Percentiles rank a stretch among this genome's conserved stretches.
phyloP scores from a whole-genome alignment of 306 rosid genomes.

The Quercus alba region DNA sequence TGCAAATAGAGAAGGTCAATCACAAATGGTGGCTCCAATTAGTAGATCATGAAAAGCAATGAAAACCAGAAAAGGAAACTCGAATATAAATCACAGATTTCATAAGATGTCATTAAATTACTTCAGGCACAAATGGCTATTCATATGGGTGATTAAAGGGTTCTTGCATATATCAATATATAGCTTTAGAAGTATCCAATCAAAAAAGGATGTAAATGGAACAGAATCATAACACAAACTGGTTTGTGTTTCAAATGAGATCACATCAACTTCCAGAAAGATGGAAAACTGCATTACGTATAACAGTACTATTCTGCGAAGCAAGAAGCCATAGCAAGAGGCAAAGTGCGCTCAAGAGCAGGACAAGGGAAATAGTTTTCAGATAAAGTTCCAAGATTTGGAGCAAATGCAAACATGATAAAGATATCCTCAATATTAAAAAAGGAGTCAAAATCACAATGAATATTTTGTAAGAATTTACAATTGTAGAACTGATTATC shows the following conservation, averaged over 20 bases:
- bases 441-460: too few species aligned
- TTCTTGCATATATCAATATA: not conserved
- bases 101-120: not conserved
- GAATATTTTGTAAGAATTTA: not conserved
- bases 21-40: conserved; percentile 1
- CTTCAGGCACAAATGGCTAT: not conserved
- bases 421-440: too few species aligned
- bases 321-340: not conserved
- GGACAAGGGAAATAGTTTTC: not conserved
- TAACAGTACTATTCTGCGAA: not conserved
- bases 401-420: not conserved
- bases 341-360: not conserved
- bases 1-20: conserved; percentile 39
- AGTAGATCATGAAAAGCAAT: not conserved
- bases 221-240: not conserved
- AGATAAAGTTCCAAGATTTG: not conserved
- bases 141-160: not conserved
- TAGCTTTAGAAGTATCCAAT: not conserved
- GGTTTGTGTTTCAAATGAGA: too few species aligned
- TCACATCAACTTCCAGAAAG: too few species aligned
- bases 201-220: not conserved
- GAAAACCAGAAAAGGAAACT: not conserved
- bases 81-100: not conserved
- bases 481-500: not conserved
- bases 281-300: too few species aligned